phyloP scores from a whole-genome alignment of 2,329 filamentous ascomycete genomes.

The Aureobasidium subglaciale region DNA sequence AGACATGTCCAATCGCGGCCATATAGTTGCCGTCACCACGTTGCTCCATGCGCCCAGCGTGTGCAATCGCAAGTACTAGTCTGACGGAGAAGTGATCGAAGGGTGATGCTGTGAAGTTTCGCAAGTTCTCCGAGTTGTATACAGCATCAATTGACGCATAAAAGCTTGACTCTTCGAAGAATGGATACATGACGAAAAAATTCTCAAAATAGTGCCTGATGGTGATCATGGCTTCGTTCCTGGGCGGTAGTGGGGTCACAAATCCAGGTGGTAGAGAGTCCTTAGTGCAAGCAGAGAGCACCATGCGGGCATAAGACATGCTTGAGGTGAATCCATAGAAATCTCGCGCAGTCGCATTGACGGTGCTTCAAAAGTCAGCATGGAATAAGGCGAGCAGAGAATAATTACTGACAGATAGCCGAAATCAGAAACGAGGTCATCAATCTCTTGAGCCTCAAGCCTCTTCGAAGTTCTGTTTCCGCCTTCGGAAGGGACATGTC shows the following conservation, averaged over 20 bases:
- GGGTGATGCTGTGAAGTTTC: background rate
- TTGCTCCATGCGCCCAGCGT: conserved; percentile 62
- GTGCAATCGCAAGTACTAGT: conserved; percentile 81
- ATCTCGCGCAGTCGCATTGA: conserved; percentile 90
- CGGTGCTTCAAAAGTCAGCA: conserved; percentile 52
- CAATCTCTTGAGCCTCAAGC: conserved; percentile 76
- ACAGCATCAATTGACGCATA: conserved; percentile 74
- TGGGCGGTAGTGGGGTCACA: conserved; percentile 58
- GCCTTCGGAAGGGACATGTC: background rate
- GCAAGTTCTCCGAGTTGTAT: conserved; percentile 40
- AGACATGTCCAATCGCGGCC: conserved; percentile 53
- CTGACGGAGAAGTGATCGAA: conserved; percentile 81
- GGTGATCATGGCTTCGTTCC: conserved; percentile 59
- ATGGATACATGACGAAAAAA: conserved; percentile 71
- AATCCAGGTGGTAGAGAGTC: conserved; percentile 59
- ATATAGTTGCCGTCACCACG: conserved; percentile 58
- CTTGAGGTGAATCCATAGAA: conserved; percentile 82
- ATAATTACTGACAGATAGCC: conserved; percentile 64
- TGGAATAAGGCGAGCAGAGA: background rate
- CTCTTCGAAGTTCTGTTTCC: conserved; percentile 38
- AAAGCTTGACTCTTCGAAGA: conserved; percentile 73
- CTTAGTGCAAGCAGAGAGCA: conserved; percentile 74
- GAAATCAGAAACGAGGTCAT: conserved; percentile 88
- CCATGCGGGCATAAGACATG: conserved; percentile 86
- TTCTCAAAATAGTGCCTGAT: conserved; percentile 81